A percentile compares a stretch with the other conserved stretches of the same genome.
phyloP scores from a whole-genome alignment of 306 rosid species.

The Quercus berberidifolia region DNA sequence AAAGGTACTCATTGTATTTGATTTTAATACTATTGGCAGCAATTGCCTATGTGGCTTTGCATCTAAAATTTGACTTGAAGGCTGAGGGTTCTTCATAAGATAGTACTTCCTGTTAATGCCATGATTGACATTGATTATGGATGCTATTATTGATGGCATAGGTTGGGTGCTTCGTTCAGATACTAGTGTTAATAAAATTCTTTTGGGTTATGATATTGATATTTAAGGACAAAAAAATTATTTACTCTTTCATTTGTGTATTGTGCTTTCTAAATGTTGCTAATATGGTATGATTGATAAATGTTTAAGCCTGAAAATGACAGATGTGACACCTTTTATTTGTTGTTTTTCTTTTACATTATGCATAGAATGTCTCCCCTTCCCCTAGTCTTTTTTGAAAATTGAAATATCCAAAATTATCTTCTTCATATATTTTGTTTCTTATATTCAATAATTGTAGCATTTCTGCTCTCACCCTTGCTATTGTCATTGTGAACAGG shows the following conservation, averaged over 20 bases:
- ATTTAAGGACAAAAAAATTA: not conserved
- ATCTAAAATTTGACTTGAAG: not conserved
- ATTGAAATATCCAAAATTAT: not conserved
- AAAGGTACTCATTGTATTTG: constrained; percentile 38
- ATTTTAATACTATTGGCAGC: not conserved
- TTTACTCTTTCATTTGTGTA: not conserved
- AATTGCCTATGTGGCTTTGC: not conserved
- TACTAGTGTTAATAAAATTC: not conserved
- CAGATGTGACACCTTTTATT: not conserved
- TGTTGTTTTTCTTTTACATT: not conserved
- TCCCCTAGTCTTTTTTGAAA: not conserved
- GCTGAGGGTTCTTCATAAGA: not conserved
- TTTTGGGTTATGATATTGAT: not conserved
- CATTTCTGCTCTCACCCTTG: constrained; percentile 13
- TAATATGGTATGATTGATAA: not conserved
- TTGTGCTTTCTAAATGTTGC: not conserved
- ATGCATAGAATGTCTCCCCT: not conserved
- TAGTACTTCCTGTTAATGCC: not conserved
- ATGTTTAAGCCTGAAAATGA: not conserved
- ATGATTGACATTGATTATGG: not conserved
- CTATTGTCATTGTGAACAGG: constrained; percentile 44
- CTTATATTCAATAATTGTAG: constrained; percentile 14
- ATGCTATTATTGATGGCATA: constrained; percentile 4
- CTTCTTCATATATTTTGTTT: not conserved
- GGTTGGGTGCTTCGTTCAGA: not conserved